A percentile compares a stretch with the other conserved stretches of the same genome.
phyloP scores from a whole-genome alignment of 495 filamentous ascomycete species.

The Penicillium subrubescens region DNA sequence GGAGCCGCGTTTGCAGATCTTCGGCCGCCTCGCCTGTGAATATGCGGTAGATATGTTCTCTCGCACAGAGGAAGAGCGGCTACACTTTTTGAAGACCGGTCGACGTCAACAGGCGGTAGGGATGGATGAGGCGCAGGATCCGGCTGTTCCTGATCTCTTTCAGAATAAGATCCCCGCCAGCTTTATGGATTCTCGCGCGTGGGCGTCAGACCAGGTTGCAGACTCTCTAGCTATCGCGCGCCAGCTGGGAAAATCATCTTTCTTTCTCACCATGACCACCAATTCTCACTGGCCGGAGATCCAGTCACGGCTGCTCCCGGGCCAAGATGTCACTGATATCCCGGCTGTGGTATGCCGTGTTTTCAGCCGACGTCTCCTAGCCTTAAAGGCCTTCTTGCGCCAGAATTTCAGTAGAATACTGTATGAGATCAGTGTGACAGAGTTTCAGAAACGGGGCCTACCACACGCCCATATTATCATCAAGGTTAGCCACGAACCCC shows the following conservation, averaged over 20 bases:
- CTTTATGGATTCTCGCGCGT: background rate
- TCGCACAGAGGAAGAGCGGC: background rate
- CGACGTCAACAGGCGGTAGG: background rate
- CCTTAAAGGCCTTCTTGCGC: background rate
- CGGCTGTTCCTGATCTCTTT: background rate
- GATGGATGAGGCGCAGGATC: background rate
- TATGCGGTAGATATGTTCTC: background rate
- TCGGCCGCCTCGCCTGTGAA: background rate
- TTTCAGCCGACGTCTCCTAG: background rate
- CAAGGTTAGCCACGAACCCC: background rate
- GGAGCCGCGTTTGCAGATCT: background rate
- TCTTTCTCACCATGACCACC: background rate
- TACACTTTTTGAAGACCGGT: background rate
- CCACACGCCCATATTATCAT: background rate
- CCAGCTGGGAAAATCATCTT: background rate
- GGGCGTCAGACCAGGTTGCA: background rate
- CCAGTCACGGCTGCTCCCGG: background rate
- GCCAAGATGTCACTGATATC: background rate
- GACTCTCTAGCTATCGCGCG: background rate
- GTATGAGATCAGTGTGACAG: background rate
- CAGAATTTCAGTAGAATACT: background rate
- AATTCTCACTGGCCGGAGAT: background rate
- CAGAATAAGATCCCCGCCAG: background rate
- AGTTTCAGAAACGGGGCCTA: background rate
- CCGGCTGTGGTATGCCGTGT: background rate